Base-by-base conservation (phyloP, 345 rosid species). In the Adansonia digitata region DNA sequence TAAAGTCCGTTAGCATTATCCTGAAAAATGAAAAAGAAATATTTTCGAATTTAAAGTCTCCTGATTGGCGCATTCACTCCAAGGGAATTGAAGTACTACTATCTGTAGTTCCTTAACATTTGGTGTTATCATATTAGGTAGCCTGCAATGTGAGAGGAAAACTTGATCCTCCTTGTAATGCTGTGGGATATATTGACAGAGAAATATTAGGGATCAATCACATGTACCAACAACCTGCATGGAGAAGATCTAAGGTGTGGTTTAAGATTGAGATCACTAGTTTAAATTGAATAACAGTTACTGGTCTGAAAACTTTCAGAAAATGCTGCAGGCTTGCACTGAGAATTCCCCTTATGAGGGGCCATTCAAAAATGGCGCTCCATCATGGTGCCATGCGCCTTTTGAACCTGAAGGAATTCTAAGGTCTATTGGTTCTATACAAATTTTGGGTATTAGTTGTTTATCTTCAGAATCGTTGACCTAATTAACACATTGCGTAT, bases 351-450 rank as follows among this genome's bases (percentile, higher is more conserved):
- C 94, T 10, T 83, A 84, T 59, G 88, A 80, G 40, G 91, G 97
- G 66, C 80, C 89, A 61, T 63, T 94, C 2, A 79, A 73, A 39
- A 74, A 42, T 64, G 85, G 79, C 77, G 97, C 97, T 81, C 92
- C 97, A 15, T 81, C 95, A 9, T 92, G 97, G 98, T 94, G 97
- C 71, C 82, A 65, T 75, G 94, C 97, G 52, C 95, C 98, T 37
- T 92, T 92, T 68, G 98, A 92, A 81, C 98, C 98, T 68, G 98
- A 94, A 82, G 97, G 98, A 75, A 74, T 89, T 75, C 74, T 93
- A 68, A 93, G 97, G 97, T 92, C 57, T 72, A 68, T 76, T 59
- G 29, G 14, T 45, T 26, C 35, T 13, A 9, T 10, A 14, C 5
- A 14, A 26, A 12, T 12, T 56, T 56, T 26, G 29, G 62, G 34